Base-by-base conservation (phyloP, 2,329 filamentous ascomycete species). In the Thermothelomyces thermophilus region DNA sequence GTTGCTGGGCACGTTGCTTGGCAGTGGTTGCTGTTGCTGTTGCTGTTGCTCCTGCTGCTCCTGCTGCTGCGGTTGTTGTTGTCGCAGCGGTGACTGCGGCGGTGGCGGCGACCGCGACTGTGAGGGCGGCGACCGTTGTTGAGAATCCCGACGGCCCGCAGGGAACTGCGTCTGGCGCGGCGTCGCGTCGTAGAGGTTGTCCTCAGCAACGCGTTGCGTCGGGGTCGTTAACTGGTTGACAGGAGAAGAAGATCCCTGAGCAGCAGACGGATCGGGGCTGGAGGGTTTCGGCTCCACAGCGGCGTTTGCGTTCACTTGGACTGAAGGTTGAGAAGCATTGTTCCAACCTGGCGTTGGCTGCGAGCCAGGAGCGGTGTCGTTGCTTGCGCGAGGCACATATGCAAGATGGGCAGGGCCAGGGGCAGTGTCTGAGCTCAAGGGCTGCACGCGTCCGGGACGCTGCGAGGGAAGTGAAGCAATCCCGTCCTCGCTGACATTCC, bases 151-250 rank as follows among this genome's bases (percentile, higher is more conserved):
- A 16, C 43, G 44, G 13, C 50, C 46, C 19, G 53, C 41, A 10
- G 48, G 49, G 17, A 55, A 56, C 14, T 48, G 46, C 28, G 60
- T 60, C 20, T 61, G 49, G 2, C 62, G 62, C 2, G 65, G 64
- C 4, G 65, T 66, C 3, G 64, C 63, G 43, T 66, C 63, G 48
- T 66, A 66, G 13, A 67, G 59, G 48, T 66, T 63, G 2, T 65
- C 60, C 20, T 60, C 57, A 6, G 52, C 53, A 4, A 57, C 58
- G 26, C 53, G 51, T 37, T 55, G 56, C 9, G 45, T 52, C 10
- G 44, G 45, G 19, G 45, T 60, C 10, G 52, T 39, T 20, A 56
- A 26, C 10, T 54, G 53, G 17, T 54, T 43, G 0, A 30, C 33
- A 2, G 49, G 42, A 0, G 51, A 39, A 9, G 51, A 28, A 10